phyloP scores from a whole-genome alignment of 2,329 filamentous ascomycete species.

The Pezicula rhizophila region DNA sequence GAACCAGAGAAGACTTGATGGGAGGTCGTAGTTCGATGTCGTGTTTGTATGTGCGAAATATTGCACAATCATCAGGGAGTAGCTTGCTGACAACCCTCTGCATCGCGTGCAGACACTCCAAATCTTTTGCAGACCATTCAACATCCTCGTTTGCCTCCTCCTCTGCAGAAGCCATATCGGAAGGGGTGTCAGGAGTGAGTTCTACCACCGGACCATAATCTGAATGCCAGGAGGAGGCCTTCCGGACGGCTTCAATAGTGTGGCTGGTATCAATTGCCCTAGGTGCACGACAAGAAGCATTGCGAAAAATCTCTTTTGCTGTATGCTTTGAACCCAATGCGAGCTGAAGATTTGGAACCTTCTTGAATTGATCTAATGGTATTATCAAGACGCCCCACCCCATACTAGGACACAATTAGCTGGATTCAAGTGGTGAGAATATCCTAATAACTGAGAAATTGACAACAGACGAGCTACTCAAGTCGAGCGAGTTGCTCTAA shows the following conservation, averaged over 20 bases:
- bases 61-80: conserved; percentile 2
- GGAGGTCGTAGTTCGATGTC: conserved; percentile 14
- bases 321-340: conserved; percentile 2
- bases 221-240: conserved; percentile 3
- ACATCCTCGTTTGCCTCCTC: too few species aligned
- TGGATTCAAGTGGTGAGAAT: not conserved
- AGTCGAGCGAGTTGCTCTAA: too few species aligned
- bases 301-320: conserved; percentile 1
- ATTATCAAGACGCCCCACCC: conserved; percentile 24
- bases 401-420: conserved; percentile 4
- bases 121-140: too few species aligned
- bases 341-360: conserved; percentile 7
- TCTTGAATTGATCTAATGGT: conserved; percentile 15
- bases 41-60: conserved; percentile 11
- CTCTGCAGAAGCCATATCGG: not conserved
- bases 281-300: not conserved
- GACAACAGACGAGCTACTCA: too few species aligned
- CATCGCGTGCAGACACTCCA: too few species aligned
- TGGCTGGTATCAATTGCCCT: conserved; percentile 2
- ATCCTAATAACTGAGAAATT: too few species aligned
- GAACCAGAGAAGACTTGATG: not conserved
- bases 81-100: not conserved
- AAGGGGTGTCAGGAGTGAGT: too few species aligned
- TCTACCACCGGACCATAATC: not conserved
- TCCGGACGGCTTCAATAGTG: not conserved